Evolutionary conservation across 1,284 basidiomycete genomes (phyloP).

Genomic region (Cryptococcus maquisensis): DNA sequence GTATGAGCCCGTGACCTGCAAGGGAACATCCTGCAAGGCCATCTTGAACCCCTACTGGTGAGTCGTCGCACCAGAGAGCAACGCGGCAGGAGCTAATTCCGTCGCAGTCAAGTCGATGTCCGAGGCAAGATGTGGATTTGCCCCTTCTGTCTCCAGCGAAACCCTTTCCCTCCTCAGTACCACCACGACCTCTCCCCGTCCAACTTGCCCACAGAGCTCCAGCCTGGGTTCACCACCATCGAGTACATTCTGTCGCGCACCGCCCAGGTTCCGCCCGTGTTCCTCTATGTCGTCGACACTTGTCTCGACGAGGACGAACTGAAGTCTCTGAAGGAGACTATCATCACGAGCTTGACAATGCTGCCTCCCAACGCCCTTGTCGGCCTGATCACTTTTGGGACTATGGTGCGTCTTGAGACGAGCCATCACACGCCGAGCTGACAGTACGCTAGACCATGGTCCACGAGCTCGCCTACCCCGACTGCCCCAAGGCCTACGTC

Average conservation of each 20-base stretch:
- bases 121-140: conserved; percentile 99
- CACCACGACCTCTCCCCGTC: conserved; percentile 92
- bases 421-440: background rate
- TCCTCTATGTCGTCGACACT: conserved; percentile 95
- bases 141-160: conserved; percentile 94
- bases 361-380: conserved; percentile 92
- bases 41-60: conserved; percentile 97
- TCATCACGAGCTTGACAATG: conserved; percentile 87
- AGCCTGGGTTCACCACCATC: conserved; percentile 98
- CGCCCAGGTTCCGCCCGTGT: conserved; percentile 88
- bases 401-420: conserved; percentile 65
- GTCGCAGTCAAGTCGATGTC: conserved; percentile 90
- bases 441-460: conserved; percentile 72
- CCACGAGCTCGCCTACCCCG: conserved; percentile 93
- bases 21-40: conserved; percentile 84
- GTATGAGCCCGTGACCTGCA: conserved; percentile 98
- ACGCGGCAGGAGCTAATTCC: background rate
- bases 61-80: conserved; percentile 24
- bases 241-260: conserved; percentile 94
- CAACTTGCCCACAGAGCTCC: conserved; percentile 89
- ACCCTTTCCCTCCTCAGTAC: conserved; percentile 97
- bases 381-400: conserved; percentile 92
- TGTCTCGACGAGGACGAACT: conserved; percentile 95
- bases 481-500: conserved; percentile 97
- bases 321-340: conserved; percentile 85